Evolutionary conservation across 768 basidiomycete genomes (phyloP).

Genomic region (Boletus sensibilis): DNA sequence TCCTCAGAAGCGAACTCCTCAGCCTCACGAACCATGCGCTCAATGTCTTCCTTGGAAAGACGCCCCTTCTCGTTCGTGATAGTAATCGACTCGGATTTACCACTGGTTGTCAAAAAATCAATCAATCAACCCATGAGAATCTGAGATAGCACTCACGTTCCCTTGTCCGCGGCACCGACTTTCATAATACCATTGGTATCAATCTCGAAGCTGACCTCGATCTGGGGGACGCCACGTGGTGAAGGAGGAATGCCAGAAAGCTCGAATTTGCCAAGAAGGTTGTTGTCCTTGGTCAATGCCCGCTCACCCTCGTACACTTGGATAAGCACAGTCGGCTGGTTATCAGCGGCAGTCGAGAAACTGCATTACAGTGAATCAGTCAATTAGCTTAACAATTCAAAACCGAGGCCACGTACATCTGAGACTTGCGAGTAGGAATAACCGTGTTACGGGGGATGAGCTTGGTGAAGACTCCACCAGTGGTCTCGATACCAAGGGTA

Average conservation of each 20-base stretch:
- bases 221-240: conserved; percentile 95
- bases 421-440: conserved; percentile 95
- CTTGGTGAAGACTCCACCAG: conserved; percentile 97
- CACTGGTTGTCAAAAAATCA: conserved; percentile 38
- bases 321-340: conserved; percentile 93
- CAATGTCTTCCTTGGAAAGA: conserved; percentile 85
- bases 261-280: conserved; percentile 96
- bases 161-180: conserved; percentile 90
- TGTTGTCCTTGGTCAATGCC: conserved; percentile 97
- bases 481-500: conserved; percentile 98
- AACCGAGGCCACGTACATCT: conserved; percentile 55
- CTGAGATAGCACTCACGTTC: conserved; percentile 56
- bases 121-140: background rate
- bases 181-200: conserved; percentile 96
- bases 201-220: conserved; percentile 95
- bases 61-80: conserved; percentile 97
- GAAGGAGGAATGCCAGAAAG: conserved; percentile 90
- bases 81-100: conserved; percentile 85
- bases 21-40: conserved; percentile 92
- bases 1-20: conserved; percentile 88
- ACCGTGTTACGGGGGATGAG: conserved; percentile 97
- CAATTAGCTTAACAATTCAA: background rate
- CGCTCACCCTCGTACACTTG: conserved; percentile 99
- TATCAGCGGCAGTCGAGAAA: conserved; percentile 84
- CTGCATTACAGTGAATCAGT: conserved; percentile 20